Base-by-base conservation (phyloP, 2,329 filamentous ascomycete genomes). In the Penicillium sclerotiorum region DNA sequence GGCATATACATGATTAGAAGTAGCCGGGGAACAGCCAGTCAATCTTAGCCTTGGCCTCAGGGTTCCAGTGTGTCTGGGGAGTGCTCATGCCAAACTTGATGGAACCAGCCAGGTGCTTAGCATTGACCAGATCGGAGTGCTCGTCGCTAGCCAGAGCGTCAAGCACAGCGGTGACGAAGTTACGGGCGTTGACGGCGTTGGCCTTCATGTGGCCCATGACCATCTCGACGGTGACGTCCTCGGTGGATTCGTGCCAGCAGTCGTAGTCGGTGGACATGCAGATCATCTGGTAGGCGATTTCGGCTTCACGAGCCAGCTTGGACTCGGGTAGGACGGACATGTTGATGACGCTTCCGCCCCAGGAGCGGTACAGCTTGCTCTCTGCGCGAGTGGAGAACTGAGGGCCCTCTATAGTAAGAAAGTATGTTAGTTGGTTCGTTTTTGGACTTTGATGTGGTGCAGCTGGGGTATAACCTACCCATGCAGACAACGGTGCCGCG, bases 251-350 rank as follows among this genome's bases (percentile, higher is more conserved):
- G 43, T 92, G 88, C 94, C 94, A 99, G 84, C 93, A 97, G 78
- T 99, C 94, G 73, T 99, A 99, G 78, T 99, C 94, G 22, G 94
- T 99, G 27, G 90, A 90, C 94, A 99, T 99, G 80, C 93, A 96
- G 66, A 99, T 95, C 83, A 96, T 95, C 77, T 95, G 91, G 74
- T 97, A 97, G 28, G 88, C 88, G 62, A 99, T 88, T 78, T 99
- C 94, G 20, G 94, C 94, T 77, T 99, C 94, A 46, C 90, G 86
- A 8, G 94, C 94, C 17, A 99, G 85, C 80, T 99, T 99, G 42
- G 93, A 89, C 77, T 99, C 94, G 17, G 94, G 94, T 13, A 99
- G 81, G 12, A 87, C 88, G 37, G 90, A 95, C 94, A 99, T 99
- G 82, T 97, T 97, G 80, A 99, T 97, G 45, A 97, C 89, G 58